phyloP scores from a whole-genome alignment of 352 stramenopile species.

The Lagenidium sp. region DNA sequence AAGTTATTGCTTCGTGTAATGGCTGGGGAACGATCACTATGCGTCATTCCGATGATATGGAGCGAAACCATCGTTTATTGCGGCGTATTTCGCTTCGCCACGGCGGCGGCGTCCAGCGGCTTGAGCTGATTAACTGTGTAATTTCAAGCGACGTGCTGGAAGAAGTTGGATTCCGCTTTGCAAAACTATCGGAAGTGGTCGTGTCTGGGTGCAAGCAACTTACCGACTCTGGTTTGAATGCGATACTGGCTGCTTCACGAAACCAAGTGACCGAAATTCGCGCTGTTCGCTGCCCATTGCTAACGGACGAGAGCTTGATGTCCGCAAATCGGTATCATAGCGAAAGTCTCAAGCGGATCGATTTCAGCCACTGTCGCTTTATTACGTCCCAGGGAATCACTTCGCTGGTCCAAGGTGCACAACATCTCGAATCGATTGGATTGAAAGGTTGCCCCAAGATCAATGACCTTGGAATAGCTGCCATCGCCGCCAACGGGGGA shows the following conservation, averaged over 20 bases:
- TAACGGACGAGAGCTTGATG: slow-evolving; percentile 30
- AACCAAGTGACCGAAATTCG: slow-evolving; percentile 30
- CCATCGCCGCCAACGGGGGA: slow-evolving; percentile 24
- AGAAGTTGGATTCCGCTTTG: slow-evolving; percentile 23
- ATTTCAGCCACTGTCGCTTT: slow-evolving; percentile 55
- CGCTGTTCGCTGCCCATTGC: slow-evolving; percentile 39
- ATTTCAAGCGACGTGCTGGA: slow-evolving; percentile 22
- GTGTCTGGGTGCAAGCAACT: slow-evolving; percentile 51
- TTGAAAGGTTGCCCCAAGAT: slow-evolving; percentile 48
- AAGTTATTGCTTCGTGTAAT: slow-evolving; percentile 13
- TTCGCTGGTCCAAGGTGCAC: slow-evolving; percentile 17
- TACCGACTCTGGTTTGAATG: slow-evolving; percentile 27
- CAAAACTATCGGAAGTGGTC: slow-evolving; percentile 24
- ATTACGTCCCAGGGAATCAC: slow-evolving; percentile 27
- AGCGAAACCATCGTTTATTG: slow-evolving; percentile 19
- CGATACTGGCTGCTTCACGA: slow-evolving; percentile 23
- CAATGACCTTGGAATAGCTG: slow-evolving; percentile 25
- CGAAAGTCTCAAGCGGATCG: slow-evolving; percentile 26
- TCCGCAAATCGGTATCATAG: slow-evolving; percentile 17
- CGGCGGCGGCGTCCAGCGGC: slow-evolving; percentile 20
- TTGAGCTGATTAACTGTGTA: slow-evolving; percentile 42
- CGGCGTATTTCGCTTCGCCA: slow-evolving; percentile 23
- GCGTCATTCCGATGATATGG: slow-evolving; percentile 19
- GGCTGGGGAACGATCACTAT: slow-evolving; percentile 28
- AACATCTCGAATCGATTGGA: slow-evolving; percentile 25